Conservation (phyloP, 164 flowering plant genomes). For the Macadamia tetraphylla region DNA sequence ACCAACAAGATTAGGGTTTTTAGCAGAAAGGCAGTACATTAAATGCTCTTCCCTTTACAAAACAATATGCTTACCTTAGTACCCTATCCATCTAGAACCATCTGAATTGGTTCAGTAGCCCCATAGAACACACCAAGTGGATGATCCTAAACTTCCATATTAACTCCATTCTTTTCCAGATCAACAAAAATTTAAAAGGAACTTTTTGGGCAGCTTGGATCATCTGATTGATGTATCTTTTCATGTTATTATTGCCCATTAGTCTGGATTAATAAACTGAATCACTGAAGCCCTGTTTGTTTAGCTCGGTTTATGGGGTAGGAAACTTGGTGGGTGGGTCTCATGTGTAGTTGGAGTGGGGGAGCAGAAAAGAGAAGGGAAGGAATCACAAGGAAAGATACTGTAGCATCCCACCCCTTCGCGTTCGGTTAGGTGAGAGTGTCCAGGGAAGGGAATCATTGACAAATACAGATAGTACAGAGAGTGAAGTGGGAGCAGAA, state of each 20-base stretch:
- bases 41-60: neutral
- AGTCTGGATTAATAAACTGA: conserved; percentile 1
- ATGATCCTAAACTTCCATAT: neutral
- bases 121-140: neutral
- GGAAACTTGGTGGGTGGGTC: too few relatives aligned
- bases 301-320: too few relatives aligned
- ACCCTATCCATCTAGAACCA: neutral
- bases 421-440: too few relatives aligned
- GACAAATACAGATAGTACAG: too few relatives aligned
- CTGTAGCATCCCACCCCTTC: too few relatives aligned
- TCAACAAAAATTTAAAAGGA: neutral
- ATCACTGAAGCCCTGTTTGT: too few relatives aligned
- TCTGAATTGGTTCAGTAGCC: neutral
- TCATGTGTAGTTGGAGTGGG: too few relatives aligned
- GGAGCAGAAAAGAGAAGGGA: too few relatives aligned
- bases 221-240: neutral
- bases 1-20: conserved; percentile 15
- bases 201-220: neutral
- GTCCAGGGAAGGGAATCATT: too few relatives aligned
- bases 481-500: too few relatives aligned
- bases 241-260: too few relatives aligned
- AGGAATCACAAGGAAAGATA: too few relatives aligned
- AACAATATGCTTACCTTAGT: neutral
- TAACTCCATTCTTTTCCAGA: neutral
- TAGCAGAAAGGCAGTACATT: neutral